Evolutionary conservation across 108 stramenopile genomes (phyloP), one percentile per base, ranked within the genome.

Genomic region (Cyclotella kingstonii): DNA sequence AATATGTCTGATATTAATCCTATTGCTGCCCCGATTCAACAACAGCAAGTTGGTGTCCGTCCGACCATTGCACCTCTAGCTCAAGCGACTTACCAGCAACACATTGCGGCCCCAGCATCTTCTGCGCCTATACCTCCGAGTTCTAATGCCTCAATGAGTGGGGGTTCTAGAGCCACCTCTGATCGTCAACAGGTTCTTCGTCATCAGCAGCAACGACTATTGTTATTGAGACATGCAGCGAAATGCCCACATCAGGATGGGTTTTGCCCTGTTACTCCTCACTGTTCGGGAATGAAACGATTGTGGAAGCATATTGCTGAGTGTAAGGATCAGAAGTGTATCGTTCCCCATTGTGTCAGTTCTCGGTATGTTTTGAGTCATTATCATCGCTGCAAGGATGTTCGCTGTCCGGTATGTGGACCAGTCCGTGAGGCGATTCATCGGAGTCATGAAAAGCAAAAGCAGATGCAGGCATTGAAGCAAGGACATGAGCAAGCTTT

Each of bases 231-330:
- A 5, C 98, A 99, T 84, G 97, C 97, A 15, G 97, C 97, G 21
- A 99, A 99, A 70, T 99, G 98, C 63, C 94, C 93, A 23, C 93
- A 96, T 46, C 95, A 95, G 59, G 93, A 91, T 77, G 84, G 82
- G 39, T 68, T 66, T 48, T 99, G 98, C 68, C 95, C 92, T 6
- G 96, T 97, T 11, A 97, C 96, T 19, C 98, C 96, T 23, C 96
- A 98, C 74, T 98, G 97, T 78, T 89, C 85, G 6, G 93, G 89
- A n/a, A 98, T 98, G 97, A 99, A 99, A 78, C 80, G 89, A 8
- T 67, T 98, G 27, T 98, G 98, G 97, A 97, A 97, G 64, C 97
- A 98, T 60, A 97, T 98, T 70, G 96, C 96, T 27, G 95, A 94
- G 66, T 99, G 98, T 68, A 98, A 97, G 62, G 92, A 97, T 65